These are phyloP conservation scores for Cutaneotrichosporon sp. DNA, from an alignment of 1,284 basidiomycete species.

Conservation along the genomic window DNA sequence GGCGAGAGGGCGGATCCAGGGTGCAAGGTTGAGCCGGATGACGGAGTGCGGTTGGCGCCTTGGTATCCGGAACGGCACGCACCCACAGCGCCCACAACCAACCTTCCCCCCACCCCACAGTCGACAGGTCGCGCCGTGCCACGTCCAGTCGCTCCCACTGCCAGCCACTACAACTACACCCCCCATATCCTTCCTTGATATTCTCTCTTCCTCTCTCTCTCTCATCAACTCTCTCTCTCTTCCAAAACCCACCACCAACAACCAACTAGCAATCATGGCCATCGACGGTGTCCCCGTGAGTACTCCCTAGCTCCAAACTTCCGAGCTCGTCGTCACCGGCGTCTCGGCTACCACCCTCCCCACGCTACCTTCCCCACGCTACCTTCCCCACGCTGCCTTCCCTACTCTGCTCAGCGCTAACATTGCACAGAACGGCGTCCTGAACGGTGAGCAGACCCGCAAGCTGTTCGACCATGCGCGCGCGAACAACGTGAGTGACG, in stretches of 20 bases:
- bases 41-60: no score
- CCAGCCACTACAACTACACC: neutral
- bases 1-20: no score
- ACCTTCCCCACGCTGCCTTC: no score
- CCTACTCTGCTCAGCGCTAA: conserved; percentile 3
- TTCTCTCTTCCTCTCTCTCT: conserved; percentile 3
- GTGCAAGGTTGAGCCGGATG: neutral
- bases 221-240: conserved; percentile 1
- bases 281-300: conserved; percentile 13
- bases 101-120: neutral
- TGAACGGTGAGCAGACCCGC: conserved; percentile 83
- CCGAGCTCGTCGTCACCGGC: neutral
- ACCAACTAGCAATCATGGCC: conserved; percentile 7
- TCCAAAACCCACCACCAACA: neutral
- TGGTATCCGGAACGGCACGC: no score
- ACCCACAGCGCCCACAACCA: no score
- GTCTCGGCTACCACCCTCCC: no score
- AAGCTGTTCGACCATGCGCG: conserved; percentile 87
- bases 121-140: neutral
- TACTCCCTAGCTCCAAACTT: neutral
- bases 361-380: neutral
- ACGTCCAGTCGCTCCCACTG: neutral
- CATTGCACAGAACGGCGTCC: conserved; percentile 70
- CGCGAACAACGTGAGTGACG: conserved; percentile 73
- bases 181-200: neutral